Conservation (phyloP, 108 stramenopile genomes). For the Fistulifera solaris region DNA sequence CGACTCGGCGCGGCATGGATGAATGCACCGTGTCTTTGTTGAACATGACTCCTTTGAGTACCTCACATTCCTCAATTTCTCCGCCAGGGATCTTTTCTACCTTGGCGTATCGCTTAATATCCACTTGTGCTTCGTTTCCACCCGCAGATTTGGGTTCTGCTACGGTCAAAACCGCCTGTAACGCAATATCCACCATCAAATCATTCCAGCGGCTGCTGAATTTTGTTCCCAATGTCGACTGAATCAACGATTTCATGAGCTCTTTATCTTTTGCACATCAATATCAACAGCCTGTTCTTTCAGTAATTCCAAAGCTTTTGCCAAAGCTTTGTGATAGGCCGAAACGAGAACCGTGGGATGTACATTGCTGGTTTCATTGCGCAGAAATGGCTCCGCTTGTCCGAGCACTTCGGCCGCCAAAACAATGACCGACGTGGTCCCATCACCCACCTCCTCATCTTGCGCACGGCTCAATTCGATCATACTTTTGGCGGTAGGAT, state of each 20-base stretch:
- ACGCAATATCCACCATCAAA: conserved; percentile 94
- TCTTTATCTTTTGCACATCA: conserved; percentile 81
- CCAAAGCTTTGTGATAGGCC: conserved; percentile 91
- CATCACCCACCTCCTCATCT: conserved; percentile 99
- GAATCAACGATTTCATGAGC: conserved; percentile 82
- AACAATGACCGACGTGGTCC: conserved; percentile 99
- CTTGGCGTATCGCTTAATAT: conserved; percentile 98
- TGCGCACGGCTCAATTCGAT: conserved; percentile 96
- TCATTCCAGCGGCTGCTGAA: conserved; percentile 96
- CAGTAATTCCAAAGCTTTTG: conserved; percentile 85
- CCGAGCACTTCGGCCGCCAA: conserved; percentile 96
- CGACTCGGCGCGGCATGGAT: conserved; percentile 97
- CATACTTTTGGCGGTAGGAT: conserved; percentile 99
- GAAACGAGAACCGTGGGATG: conserved; percentile 97
- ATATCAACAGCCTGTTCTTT: conserved; percentile 78
- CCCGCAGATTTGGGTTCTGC: conserved; percentile 13
- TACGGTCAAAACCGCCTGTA: conserved; percentile 91
- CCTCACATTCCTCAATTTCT: conserved; percentile 87
- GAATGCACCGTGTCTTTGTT: conserved; percentile 99
- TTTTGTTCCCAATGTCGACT: conserved; percentile 95
- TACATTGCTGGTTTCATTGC: conserved; percentile 45
- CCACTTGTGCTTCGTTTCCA: conserved; percentile 70
- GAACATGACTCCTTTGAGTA: conserved; percentile 98
- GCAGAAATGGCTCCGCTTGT: conserved; percentile 95
- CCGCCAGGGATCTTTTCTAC: conserved; percentile 99